Base-by-base conservation (phyloP, 2,329 filamentous ascomycete genomes). In the Epichloe bromicola region DNA sequence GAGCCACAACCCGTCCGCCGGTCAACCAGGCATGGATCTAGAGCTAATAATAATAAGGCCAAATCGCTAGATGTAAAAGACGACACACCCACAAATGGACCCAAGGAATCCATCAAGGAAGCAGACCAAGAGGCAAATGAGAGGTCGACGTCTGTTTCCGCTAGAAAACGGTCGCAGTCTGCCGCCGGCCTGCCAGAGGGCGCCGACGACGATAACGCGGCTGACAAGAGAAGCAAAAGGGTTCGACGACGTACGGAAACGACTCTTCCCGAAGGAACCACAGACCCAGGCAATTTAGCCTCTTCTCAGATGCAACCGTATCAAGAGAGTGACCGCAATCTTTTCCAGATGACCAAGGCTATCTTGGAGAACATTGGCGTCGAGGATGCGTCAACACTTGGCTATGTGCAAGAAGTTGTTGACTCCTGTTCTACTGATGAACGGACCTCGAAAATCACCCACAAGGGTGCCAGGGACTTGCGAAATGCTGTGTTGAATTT, bases 161-260 rank as follows among this genome's bases (percentile, higher is more conserved):
- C 72, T 0, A 71, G 79, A 48, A 83, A 83, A 60, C 71, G 80
- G 47, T 83, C 80, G 2, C 80, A 83, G 54, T 84, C 80, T 11
- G 66, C 68, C 33, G 80, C 80, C 4, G 80, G 80, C 3, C 63
- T 84, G 15, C 70, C 70, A 0, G 80, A 83, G 3, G 70, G 65
- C 0, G 69, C 61, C 1, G 78, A 81, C 7, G 80, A 83, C 48
- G 80, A 83, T 36, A 73, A 70, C 23, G 69, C 68, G 2, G 72
- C 76, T 11, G 75, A 78, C 49, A 84, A 83, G 59, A 71, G 81
- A 51, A 84, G 80, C 63, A 86, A 85, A 60, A 71, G 82, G 47
- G 80, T 80, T 33, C 74, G 82, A 44, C 72, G 82, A 50, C 58
- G 67, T 48, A 57, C 54, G 5, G 67, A 70, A 38, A 80, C 83